Percentiles rank a stretch among this genome's conserved stretches.
phyloP scores from a whole-genome alignment of 495 filamentous ascomycete genomes.

The Hypoxylon lienhwacheense region DNA sequence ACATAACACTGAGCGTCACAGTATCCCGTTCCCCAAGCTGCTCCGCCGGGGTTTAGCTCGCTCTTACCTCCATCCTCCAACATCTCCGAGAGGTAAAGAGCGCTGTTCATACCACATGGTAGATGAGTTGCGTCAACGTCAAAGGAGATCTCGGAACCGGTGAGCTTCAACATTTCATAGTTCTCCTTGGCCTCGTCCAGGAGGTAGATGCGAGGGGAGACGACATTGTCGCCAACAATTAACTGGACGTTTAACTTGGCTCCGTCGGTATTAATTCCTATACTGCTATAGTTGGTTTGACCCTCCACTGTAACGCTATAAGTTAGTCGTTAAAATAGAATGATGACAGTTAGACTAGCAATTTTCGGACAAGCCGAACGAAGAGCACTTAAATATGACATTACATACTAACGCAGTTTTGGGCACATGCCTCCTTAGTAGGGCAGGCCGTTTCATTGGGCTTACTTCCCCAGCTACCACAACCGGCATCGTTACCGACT shows the following conservation, averaged over 20 bases:
- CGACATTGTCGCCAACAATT: conserved; percentile 39
- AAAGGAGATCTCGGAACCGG: conserved; percentile 63
- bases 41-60: conserved; percentile 61
- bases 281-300: conserved; percentile 44
- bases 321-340: too few species aligned
- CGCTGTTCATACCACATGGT: conserved; percentile 68
- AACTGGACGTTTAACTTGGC: conserved; percentile 48
- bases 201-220: conserved; percentile 63
- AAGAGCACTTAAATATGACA: neutral
- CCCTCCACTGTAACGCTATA: conserved; percentile 24
- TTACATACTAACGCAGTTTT: conserved; percentile 50
- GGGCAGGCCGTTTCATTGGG: conserved; percentile 53
- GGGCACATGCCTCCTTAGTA: conserved; percentile 51
- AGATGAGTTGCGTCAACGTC: conserved; percentile 64
- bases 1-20: conserved; percentile 69
- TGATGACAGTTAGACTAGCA: too few species aligned
- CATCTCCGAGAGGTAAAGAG: conserved; percentile 70
- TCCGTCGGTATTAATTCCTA: conserved; percentile 51
- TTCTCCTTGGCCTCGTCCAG: conserved; percentile 55
- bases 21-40: conserved; percentile 68
- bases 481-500: conserved; percentile 39
- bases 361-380: too few species aligned
- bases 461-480: conserved; percentile 47
- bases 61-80: conserved; percentile 55
- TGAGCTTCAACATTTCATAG: conserved; percentile 62